phyloP scores from a whole-genome alignment of 805 yeast genomes.

The Maudiozyma saulgeensis region DNA sequence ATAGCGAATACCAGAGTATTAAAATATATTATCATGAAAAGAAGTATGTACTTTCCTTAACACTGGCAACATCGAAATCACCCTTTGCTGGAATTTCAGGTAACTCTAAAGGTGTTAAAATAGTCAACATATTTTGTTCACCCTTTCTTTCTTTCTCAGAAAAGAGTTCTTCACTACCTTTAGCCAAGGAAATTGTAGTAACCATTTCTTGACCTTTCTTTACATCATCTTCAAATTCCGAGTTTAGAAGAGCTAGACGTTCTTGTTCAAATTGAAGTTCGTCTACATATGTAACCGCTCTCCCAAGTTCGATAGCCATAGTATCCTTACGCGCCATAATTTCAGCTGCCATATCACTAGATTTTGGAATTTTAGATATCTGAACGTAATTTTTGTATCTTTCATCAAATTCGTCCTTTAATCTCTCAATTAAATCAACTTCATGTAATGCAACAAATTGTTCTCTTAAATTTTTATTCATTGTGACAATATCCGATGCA shows the following conservation, averaged over 20 bases:
- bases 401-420: constrained; percentile 69
- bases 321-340: constrained; percentile 42
- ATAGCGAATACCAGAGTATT: too few relatives aligned
- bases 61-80: constrained; percentile 66
- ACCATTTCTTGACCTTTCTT: constrained; percentile 44
- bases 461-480: constrained; percentile 65
- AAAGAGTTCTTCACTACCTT: constrained; percentile 15
- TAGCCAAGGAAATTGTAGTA: constrained; percentile 59
- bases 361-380: constrained; percentile 44
- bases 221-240: constrained; percentile 42
- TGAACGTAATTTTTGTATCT: constrained; percentile 69
- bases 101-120: constrained; percentile 58
- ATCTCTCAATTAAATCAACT: constrained; percentile 57
- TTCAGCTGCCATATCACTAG: constrained; percentile 41
- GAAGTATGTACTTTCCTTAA: constrained; percentile 71
- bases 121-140: constrained; percentile 10
- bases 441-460: constrained; percentile 73
- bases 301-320: constrained; percentile 40
- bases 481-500: constrained; percentile 66
- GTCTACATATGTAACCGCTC: constrained; percentile 54
- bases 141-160: not conserved
- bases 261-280: constrained; percentile 64
- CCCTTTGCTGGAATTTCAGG: constrained; percentile 76
- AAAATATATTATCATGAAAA: constrained; percentile 32
- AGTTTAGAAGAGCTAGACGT: constrained; percentile 46